Conservation (phyloP, 805 yeast species). For the Candida silvatica region DNA sequence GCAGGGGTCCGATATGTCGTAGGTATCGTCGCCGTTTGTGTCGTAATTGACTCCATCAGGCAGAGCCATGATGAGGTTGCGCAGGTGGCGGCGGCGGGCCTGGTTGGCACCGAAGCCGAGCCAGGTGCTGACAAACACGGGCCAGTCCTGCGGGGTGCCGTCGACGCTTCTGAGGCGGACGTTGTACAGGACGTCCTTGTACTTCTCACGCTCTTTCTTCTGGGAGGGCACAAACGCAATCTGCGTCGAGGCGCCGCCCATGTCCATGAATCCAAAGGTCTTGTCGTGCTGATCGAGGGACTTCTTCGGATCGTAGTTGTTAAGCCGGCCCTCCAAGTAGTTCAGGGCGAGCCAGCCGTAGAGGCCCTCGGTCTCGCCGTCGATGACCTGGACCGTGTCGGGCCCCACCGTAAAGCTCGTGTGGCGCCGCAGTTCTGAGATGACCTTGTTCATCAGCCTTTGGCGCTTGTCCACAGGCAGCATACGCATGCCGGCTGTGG, state of each 20-base stretch:
- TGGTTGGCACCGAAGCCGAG: constrained; percentile 96
- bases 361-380: constrained; percentile 90
- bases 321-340: constrained; percentile 63
- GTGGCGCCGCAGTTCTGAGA: constrained; percentile 43
- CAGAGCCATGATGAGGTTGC: constrained; percentile 37
- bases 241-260: constrained; percentile 99
- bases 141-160: constrained; percentile 71
- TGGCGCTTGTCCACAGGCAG: constrained; percentile 46
- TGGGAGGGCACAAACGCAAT: constrained; percentile 83
- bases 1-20: constrained; percentile 65
- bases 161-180: constrained; percentile 58
- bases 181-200: constrained; percentile 63
- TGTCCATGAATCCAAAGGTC: constrained; percentile 84
- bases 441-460: constrained; percentile 49
- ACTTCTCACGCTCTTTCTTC: constrained; percentile 48
- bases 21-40: constrained; percentile 36
- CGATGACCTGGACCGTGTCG: constrained; percentile 75
- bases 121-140: constrained; percentile 93
- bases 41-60: constrained; percentile 39
- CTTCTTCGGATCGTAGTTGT: constrained; percentile 29
- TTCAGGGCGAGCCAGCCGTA: constrained; percentile 95
- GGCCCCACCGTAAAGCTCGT: constrained; percentile 46
- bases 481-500: constrained; percentile 96
- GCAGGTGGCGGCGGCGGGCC: constrained; percentile 70
- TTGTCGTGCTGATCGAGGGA: constrained; percentile 28